Percentiles rank a stretch among this genome's conserved stretches.
Evolutionary conservation across 1,284 basidiomycete species (phyloP).

Genomic region (Marasmius sp.): DNA sequence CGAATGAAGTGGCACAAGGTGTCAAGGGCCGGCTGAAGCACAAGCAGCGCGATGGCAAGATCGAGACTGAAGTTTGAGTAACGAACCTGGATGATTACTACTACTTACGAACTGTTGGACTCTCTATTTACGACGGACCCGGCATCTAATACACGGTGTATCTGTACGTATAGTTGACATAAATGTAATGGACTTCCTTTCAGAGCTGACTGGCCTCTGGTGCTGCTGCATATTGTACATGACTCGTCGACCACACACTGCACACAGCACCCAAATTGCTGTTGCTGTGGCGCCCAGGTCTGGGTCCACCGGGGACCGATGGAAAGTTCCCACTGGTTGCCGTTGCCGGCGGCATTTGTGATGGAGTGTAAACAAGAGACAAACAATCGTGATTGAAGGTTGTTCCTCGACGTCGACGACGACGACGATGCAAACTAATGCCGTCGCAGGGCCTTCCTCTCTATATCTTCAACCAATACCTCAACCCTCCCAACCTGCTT

Average conservation of each 20-base stretch:
- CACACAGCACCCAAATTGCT: too few relatives aligned
- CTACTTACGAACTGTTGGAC: too few relatives aligned
- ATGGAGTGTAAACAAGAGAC: background rate
- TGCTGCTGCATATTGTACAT: too few relatives aligned
- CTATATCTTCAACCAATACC: conserved; percentile 18
- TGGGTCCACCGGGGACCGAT: background rate
- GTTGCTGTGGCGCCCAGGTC: background rate
- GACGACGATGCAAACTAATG: conserved; percentile 23
- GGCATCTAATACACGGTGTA: too few relatives aligned
- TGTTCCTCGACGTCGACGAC: conserved; percentile 1
- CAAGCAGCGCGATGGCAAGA: conserved; percentile 26
- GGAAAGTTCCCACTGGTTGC: background rate
- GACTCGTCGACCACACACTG: too few relatives aligned
- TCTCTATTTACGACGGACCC: too few relatives aligned
- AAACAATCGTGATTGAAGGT: conserved; percentile 3
- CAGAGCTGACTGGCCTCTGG: too few relatives aligned
- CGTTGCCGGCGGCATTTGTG: background rate
- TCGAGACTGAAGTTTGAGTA: conserved; percentile 33
- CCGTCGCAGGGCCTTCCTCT: conserved; percentile 40
- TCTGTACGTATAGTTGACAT: too few relatives aligned
- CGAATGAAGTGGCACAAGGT: conserved; percentile 27
- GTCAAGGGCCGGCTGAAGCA: conserved; percentile 33
- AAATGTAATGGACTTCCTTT: too few relatives aligned
- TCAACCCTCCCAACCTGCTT: conserved; percentile 21
- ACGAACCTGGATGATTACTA: background rate